Evolutionary conservation across 2,329 filamentous ascomycete species (phyloP).

Genomic region (Phoma sp.): DNA sequence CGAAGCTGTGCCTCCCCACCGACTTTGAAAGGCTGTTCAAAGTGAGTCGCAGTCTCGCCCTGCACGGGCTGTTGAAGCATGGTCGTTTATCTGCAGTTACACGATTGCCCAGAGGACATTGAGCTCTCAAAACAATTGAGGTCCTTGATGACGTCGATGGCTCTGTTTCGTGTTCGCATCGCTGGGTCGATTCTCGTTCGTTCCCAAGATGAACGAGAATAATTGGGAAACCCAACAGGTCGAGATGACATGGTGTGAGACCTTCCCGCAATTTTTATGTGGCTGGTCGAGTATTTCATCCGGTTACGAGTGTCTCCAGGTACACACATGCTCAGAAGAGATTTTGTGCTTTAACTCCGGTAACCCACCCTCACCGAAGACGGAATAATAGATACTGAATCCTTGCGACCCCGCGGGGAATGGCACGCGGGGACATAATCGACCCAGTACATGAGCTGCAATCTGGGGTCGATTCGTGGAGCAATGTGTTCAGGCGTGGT

Average conservation of each 20-base stretch:
- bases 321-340: neutral
- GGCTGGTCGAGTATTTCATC: neutral
- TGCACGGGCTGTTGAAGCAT: neutral
- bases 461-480: constrained; percentile 21
- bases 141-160: neutral
- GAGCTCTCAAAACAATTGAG: neutral
- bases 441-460: constrained; percentile 4
- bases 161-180: neutral
- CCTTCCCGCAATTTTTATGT: neutral
- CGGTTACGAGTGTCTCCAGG: neutral
- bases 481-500: constrained; percentile 15
- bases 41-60: neutral
- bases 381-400: constrained; percentile 3
- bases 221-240: neutral
- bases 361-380: neutral
- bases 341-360: neutral
- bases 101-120: neutral
- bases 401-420: constrained; percentile 12
- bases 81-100: neutral
- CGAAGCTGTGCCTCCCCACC: neutral
- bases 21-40: neutral
- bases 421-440: neutral
- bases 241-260: neutral
- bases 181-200: neutral
- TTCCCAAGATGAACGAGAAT: neutral